phyloP scores from a whole-genome alignment of 257 asterid species.

The Rubia yunnanensis region DNA sequence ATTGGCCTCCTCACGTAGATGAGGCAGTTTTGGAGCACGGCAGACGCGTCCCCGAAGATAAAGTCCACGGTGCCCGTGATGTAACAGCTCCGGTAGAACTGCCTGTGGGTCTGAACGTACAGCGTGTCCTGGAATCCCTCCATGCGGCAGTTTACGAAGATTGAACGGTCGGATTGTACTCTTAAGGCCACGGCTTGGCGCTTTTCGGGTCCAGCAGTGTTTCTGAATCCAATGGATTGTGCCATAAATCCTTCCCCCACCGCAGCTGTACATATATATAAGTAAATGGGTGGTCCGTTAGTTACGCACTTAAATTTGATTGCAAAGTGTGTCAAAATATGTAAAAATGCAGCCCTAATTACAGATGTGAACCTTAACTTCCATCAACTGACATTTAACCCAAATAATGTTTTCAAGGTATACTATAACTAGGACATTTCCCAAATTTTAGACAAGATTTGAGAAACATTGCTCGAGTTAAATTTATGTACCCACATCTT shows the following conservation, averaged over 20 bases:
- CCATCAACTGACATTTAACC: too few relatives aligned
- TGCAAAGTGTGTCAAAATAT: neutral
- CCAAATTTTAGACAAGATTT: too few relatives aligned
- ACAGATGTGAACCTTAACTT: too few relatives aligned
- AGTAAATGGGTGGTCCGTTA: too few relatives aligned
- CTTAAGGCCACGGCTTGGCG: conserved; percentile 89
- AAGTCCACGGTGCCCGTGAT: conserved; percentile 65
- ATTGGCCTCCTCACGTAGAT: conserved; percentile 48
- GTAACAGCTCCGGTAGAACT: conserved; percentile 68
- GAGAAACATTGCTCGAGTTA: too few relatives aligned
- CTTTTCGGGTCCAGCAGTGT: conserved; percentile 88
- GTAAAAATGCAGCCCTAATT: too few relatives aligned
- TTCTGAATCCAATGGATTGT: conserved; percentile 68
- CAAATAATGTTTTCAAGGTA: too few relatives aligned
- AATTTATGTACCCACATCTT: too few relatives aligned
- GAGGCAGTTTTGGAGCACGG: conserved; percentile 68
- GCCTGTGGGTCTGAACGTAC: conserved; percentile 59
- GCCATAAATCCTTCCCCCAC: conserved; percentile 69
- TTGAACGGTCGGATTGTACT: conserved; percentile 58
- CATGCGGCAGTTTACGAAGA: conserved; percentile 72
- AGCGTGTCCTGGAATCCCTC: conserved; percentile 67
- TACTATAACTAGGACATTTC: too few relatives aligned
- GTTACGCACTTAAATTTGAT: too few relatives aligned
- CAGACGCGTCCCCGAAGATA: conserved; percentile 75
- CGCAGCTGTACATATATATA: conserved; percentile 34